Percentiles rank a stretch among this genome's conserved stretches.
Evolutionary conservation across 1,284 basidiomycete genomes (phyloP).

Genomic region (Jaminaea rosea): DNA sequence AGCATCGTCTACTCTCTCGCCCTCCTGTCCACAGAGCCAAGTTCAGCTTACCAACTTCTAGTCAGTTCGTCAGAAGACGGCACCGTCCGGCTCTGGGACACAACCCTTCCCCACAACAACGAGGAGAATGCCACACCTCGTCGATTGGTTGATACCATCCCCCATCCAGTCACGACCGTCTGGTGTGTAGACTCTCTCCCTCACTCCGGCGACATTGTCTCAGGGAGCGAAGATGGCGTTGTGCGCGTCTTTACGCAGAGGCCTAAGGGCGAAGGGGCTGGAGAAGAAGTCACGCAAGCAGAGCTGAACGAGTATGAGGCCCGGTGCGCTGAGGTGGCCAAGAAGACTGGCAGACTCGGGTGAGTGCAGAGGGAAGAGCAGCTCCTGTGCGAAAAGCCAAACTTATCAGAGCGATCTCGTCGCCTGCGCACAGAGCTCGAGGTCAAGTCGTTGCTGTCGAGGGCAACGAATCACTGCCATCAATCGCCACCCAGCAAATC

Average conservation of each 20-base stretch:
- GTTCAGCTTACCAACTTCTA: neutral
- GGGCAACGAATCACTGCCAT: neutral
- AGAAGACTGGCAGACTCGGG: no score
- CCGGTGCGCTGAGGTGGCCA: no score
- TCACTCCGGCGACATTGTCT: conserved; percentile 15
- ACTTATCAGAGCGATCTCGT: no score
- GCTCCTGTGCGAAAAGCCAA: no score
- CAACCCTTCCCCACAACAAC: no score
- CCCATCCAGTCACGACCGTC: conserved; percentile 16
- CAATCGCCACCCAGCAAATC: neutral
- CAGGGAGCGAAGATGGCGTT: conserved; percentile 17
- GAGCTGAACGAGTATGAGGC: neutral
- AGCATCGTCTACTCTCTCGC: conserved; percentile 21
- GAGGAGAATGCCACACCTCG: neutral
- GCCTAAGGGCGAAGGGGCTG: neutral
- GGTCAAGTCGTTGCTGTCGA: neutral
- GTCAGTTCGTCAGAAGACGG: conserved; percentile 23
- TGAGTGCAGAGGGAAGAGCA: no score
- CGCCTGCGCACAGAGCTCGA: no score
- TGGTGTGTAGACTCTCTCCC: conserved; percentile 21
- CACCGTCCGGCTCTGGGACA: conserved; percentile 18
- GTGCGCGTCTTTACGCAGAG: conserved; percentile 19
- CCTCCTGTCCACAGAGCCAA: neutral
- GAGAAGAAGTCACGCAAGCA: neutral
- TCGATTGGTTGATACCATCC: conserved; percentile 11